A percentile compares a stretch with the other conserved stretches of the same genome.
Evolutionary conservation across 2,329 filamentous ascomycete genomes (phyloP).

Genomic region (Scortechinia acanthostroma): DNA sequence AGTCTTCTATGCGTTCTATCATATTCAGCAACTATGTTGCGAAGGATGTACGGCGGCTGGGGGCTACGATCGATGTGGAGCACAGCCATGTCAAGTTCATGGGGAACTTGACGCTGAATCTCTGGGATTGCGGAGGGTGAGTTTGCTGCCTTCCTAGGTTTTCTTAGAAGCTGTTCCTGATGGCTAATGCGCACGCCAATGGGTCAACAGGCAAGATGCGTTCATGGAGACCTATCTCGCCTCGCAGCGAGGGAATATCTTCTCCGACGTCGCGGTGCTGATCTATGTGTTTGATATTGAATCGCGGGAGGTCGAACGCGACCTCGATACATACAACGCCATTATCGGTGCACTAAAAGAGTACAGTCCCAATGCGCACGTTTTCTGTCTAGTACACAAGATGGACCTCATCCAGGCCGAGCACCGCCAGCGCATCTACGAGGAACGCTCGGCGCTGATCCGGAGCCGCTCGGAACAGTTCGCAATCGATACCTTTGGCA

Average conservation of each 20-base stretch:
- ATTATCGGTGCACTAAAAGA: constrained; percentile 63
- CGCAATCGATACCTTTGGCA: constrained; percentile 60
- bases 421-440: constrained; percentile 3
- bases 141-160: background rate
- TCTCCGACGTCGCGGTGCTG: constrained; percentile 65
- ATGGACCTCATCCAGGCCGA: constrained; percentile 63
- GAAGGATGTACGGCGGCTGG: constrained; percentile 65
- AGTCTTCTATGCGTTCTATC: constrained; percentile 71
- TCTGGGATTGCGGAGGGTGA: constrained; percentile 62
- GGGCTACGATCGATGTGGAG: constrained; percentile 72
- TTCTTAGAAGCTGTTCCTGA: background rate
- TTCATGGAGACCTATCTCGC: constrained; percentile 73
- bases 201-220: constrained; percentile 60
- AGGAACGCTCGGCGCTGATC: constrained; percentile 2
- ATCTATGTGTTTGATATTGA: constrained; percentile 77
- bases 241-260: constrained; percentile 66
- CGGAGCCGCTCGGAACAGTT: constrained; percentile 35
- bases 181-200: background rate
- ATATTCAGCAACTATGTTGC: constrained; percentile 76
- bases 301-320: constrained; percentile 63
- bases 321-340: constrained; percentile 61
- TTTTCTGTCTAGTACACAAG: constrained; percentile 71
- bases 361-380: constrained; percentile 48
- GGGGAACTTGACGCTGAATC: constrained; percentile 68
- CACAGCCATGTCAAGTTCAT: constrained; percentile 74